Percentiles rank a stretch among this genome's conserved stretches.
Conservation (phyloP, 352 stramenopile genomes). For the Globisporangium nagaii region DNA sequence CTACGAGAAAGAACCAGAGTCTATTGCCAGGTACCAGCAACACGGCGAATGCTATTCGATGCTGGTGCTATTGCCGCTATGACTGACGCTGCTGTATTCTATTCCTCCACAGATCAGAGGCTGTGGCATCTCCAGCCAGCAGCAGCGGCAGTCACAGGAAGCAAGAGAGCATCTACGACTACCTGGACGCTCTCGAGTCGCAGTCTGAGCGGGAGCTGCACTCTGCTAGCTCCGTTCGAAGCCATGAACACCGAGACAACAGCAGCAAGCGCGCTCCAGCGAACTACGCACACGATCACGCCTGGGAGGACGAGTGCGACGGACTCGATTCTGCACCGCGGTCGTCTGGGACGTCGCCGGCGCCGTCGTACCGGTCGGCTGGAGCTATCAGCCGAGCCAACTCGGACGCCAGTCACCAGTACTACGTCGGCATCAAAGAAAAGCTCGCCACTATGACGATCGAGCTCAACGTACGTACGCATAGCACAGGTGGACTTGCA, state of each 20-base stretch:
- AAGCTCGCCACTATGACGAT: conserved; percentile 76
- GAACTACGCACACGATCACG: conserved; percentile 16
- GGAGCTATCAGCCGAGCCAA: conserved; percentile 17
- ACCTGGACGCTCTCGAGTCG: conserved; percentile 68
- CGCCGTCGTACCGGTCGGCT: conserved; percentile 29
- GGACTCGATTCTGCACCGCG: conserved; percentile 1
- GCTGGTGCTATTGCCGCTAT: too few species aligned
- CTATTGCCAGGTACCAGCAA: conserved; percentile 15
- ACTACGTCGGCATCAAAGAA: conserved; percentile 71
- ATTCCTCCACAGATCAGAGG: not conserved
- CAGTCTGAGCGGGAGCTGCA: conserved; percentile 52
- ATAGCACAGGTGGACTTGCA: not conserved
- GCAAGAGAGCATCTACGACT: conserved; percentile 61
- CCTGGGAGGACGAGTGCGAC: conserved; percentile 20
- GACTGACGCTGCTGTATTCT: not conserved
- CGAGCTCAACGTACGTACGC: conserved; percentile 55
- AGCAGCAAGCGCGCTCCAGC: conserved; percentile 3
- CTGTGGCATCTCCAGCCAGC: conserved; percentile 7
- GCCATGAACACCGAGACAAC: conserved; percentile 9
- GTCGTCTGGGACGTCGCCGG: conserved; percentile 12
- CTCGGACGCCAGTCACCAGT: conserved; percentile 39
- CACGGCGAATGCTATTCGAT: not conserved
- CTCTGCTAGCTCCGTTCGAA: conserved; percentile 5
- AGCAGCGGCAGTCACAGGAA: conserved; percentile 16
- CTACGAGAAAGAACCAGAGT: conserved; percentile 29